Conservation (phyloP, 2,329 filamentous ascomycete species). For the Zarea fungicola region DNA sequence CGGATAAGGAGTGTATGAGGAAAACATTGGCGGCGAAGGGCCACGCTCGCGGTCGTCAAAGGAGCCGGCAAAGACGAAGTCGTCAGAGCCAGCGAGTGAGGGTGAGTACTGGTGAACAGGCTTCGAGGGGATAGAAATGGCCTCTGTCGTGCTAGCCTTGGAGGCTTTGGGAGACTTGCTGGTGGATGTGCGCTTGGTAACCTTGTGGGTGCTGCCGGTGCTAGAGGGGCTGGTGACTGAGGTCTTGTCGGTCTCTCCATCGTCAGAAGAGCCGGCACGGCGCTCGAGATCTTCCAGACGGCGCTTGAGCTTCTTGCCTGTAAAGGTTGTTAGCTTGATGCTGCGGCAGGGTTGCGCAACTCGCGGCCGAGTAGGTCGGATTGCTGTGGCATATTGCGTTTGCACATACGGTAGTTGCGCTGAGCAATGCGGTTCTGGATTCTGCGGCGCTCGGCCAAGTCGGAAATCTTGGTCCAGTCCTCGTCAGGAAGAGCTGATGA, state of each 20-base stretch:
- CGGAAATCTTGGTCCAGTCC: slow-evolving; percentile 99
- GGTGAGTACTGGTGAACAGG: slow-evolving; percentile 53
- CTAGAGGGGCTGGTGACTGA: slow-evolving; percentile 24
- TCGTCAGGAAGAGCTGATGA: slow-evolving; percentile 92
- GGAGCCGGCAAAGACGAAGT: slow-evolving; percentile 55
- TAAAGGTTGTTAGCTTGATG: slow-evolving; percentile 13
- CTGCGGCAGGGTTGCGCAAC: background rate
- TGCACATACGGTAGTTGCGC: slow-evolving; percentile 81
- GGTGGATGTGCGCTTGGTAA: slow-evolving; percentile 27
- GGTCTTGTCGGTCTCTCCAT: slow-evolving; percentile 39
- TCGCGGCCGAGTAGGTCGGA: background rate
- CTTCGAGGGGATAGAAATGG: slow-evolving; percentile 28
- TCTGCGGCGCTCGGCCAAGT: slow-evolving; percentile 85
- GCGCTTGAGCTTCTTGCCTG: slow-evolving; percentile 90
- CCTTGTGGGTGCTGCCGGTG: slow-evolving; percentile 23
- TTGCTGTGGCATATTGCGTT: background rate
- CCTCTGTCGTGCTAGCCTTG: slow-evolving; percentile 9
- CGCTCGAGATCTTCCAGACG: slow-evolving; percentile 80
- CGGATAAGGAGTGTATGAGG: slow-evolving; percentile 59
- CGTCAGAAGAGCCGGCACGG: slow-evolving; percentile 55
- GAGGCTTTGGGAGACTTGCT: slow-evolving; percentile 22
- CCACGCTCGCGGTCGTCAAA: slow-evolving; percentile 66
- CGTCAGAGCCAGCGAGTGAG: slow-evolving; percentile 57
- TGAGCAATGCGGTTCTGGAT: slow-evolving; percentile 98
- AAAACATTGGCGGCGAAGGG: slow-evolving; percentile 64